These are phyloP conservation scores for Fragaria nilgerrensis DNA, from an alignment of 306 rosid genomes.

Conservation along the genomic window DNA sequence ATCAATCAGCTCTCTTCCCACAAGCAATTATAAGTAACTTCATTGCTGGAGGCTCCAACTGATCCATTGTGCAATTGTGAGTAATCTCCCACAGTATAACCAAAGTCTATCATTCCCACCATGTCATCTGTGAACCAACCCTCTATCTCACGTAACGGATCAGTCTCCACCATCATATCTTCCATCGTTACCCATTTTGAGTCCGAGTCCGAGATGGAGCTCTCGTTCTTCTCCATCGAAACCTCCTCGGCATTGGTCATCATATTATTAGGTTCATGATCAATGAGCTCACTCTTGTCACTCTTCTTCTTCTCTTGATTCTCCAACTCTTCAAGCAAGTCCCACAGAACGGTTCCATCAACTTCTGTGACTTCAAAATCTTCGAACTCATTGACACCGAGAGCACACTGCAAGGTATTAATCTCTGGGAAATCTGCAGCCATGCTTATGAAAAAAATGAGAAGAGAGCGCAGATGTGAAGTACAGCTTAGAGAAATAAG, in stretches of 20 bases:
- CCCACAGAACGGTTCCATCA: slow-evolving; percentile 56
- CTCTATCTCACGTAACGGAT: slow-evolving; percentile 16
- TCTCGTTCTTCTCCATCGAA: slow-evolving; percentile 19
- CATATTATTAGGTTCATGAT: neutral
- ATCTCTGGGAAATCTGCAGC: slow-evolving; percentile 22
- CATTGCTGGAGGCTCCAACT: slow-evolving; percentile 23
- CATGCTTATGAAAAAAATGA: slow-evolving; percentile 23
- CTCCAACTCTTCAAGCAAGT: slow-evolving; percentile 51
- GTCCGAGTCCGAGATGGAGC: slow-evolving; percentile 25
- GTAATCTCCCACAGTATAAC: slow-evolving; percentile 34
- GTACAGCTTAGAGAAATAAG: neutral
- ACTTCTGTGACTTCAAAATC: slow-evolving; percentile 55
- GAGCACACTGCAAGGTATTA: neutral
- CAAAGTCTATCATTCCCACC: slow-evolving; percentile 39
- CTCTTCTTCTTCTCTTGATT: slow-evolving; percentile 6
- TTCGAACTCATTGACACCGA: slow-evolving; percentile 25
- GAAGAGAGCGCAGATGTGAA: slow-evolving; percentile 9
- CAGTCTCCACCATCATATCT: slow-evolving; percentile 12
- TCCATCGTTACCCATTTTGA: slow-evolving; percentile 34
- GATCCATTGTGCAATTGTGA: slow-evolving; percentile 29
- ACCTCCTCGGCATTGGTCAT: slow-evolving; percentile 3
- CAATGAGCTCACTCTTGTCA: neutral
- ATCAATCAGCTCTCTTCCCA: slow-evolving; percentile 36
- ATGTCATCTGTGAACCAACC: slow-evolving; percentile 43
- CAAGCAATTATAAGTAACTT: slow-evolving; percentile 34